These are phyloP conservation scores for Auricularia sp. DNA, from an alignment of 768 basidiomycete genomes.

Conservation along the genomic window DNA sequence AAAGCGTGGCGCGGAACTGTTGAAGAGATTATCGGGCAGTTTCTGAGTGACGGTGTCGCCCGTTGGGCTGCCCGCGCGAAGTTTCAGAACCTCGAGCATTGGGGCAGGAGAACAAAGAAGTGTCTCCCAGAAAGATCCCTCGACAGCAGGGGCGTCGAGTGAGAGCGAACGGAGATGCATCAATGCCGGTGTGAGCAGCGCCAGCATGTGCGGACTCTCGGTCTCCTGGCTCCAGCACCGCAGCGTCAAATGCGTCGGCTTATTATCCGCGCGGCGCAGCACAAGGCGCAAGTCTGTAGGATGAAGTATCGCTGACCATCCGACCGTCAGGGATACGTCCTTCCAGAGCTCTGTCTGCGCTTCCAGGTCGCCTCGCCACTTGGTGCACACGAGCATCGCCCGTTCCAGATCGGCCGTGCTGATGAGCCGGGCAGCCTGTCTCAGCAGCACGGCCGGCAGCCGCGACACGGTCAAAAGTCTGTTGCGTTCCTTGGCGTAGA, in stretches of 20 bases:
- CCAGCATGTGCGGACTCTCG: neutral
- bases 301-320: neutral
- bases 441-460: neutral
- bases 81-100: neutral
- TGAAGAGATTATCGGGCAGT: neutral
- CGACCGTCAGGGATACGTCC: neutral
- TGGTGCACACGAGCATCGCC: neutral
- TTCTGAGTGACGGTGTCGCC: neutral
- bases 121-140: neutral
- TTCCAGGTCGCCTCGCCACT: neutral
- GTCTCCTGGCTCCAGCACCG: neutral
- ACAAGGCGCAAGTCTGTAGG: neutral
- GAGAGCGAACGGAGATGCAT: neutral
- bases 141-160: neutral
- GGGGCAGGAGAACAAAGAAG: neutral
- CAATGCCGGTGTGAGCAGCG: neutral
- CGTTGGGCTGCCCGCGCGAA: neutral
- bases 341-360: neutral
- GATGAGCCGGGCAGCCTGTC: neutral
- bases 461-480: neutral
- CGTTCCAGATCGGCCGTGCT: neutral
- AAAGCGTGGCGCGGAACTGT: neutral
- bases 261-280: neutral
- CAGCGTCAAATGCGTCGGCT: neutral
- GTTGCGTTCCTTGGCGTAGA: neutral